These are phyloP conservation scores for Colletotrichum tropicale DNA, from an alignment of 2,329 filamentous ascomycete species.

Conservation along the genomic window DNA sequence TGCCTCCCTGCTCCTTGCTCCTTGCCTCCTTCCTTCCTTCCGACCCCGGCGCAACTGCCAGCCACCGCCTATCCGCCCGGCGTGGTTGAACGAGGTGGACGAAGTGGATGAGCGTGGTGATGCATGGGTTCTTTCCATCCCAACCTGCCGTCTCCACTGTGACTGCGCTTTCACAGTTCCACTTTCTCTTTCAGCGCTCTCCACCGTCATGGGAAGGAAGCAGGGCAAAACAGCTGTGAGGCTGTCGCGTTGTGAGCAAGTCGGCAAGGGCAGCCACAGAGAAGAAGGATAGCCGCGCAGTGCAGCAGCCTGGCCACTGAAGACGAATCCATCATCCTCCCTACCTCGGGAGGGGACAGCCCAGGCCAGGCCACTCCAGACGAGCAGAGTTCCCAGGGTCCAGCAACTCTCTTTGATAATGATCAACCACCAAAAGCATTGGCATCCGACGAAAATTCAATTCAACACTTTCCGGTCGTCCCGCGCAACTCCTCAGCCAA, in stretches of 20 bases:
- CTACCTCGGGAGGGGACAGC: not conserved
- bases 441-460: not conserved
- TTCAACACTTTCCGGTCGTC: constrained; percentile 6
- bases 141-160: not conserved
- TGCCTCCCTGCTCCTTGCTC: not conserved
- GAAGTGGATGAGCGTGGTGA: not conserved
- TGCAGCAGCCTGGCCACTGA: not conserved
- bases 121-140: not conserved
- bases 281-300: not conserved
- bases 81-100: not conserved
- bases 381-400: not conserved
- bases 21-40: not conserved
- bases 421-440: not conserved
- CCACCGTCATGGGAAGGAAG: not conserved
- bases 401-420: not conserved
- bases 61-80: not conserved
- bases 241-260: not conserved
- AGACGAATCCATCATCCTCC: not conserved
- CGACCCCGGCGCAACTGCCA: not conserved
- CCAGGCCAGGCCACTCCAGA: not conserved
- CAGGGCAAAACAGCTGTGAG: not conserved
- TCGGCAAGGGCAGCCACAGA: not conserved
- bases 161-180: not conserved
- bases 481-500: not conserved
- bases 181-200: not conserved